Base-by-base conservation (phyloP, 306 rosid genomes). In the Vigna nakashimae region DNA sequence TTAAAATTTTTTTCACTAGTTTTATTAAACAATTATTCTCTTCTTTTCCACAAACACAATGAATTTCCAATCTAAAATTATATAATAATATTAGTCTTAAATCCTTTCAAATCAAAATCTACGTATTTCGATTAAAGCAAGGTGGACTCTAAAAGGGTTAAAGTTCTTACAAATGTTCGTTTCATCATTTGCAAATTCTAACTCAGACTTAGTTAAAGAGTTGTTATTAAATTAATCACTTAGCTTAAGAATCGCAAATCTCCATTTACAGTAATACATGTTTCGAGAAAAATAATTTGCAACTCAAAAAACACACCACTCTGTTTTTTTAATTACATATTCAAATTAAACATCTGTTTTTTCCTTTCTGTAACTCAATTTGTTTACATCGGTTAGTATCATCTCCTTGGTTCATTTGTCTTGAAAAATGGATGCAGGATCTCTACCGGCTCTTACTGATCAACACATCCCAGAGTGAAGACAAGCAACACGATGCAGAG, bases 401-500 rank as follows among this genome's bases (percentile, higher is more conserved):
- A 51, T 51, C 11, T 51, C 30, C 13, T 55, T 7, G 24, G 38
- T 53, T 18, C 14, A 20, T 57, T 51, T 74, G 67, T 6, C 64
- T 74, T 38, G 24, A 60, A 48, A 83, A 64, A 69, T 74, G 83
- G 77, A 32, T 82, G 67, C 87, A 93, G 98, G 88, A 77, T 82
- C 78, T 80, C 36, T 67, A 79, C 45, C 74, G 42, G 76, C 49
- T 79, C 75, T 49, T 74, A 46, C 55, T 84, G 8, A 77, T 15
- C 73, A 75, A 64, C 72, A 68, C 75, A 67, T 6, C 79, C 51
- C 84, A 57, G 18, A 81, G 79, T 81, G 75, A 87, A 49, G 79
- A 67, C 38, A 73, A 87, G 84, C 93, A 82, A 36, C 57, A 51
- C 51, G 98, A 90, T 68, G 94, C 91, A 0, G 93, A 83, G 76